Percentiles rank a stretch among this genome's conserved stretches.
Conservation (phyloP, 1,139 yeast genomes). For the Hemisphaericaspora subhashii region DNA sequence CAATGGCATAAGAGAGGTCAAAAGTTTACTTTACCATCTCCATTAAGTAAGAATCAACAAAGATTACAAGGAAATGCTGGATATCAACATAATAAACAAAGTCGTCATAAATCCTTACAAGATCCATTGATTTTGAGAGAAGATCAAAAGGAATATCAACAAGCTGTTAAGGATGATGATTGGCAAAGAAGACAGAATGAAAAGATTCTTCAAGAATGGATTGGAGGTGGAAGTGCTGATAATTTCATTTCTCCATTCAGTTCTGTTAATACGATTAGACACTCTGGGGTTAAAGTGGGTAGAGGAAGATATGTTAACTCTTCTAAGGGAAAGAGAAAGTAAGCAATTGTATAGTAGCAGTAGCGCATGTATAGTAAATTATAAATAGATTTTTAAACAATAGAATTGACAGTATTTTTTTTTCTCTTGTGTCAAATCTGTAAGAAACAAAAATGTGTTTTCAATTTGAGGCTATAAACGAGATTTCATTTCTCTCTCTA, state of each 20-base stretch:
- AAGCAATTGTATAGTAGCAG: constrained; percentile 3
- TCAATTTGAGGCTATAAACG: no score
- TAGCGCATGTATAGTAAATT: no score
- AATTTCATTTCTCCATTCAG: constrained; percentile 87
- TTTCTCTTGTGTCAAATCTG: no score
- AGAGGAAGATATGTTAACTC: constrained; percentile 80
- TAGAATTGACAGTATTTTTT: no score
- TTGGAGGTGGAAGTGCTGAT: constrained; percentile 94
- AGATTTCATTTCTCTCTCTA: no score
- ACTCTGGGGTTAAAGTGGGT: constrained; percentile 76
- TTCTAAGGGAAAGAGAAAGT: constrained; percentile 42
- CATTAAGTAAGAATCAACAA: constrained; percentile 63
- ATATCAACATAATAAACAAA: constrained; percentile 63
- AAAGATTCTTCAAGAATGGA: constrained; percentile 81
- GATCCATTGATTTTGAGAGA: constrained; percentile 70
- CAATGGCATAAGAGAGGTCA: constrained; percentile 95
- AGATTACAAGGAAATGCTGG: constrained; percentile 72
- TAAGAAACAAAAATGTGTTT: no score
- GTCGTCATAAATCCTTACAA: constrained; percentile 52
- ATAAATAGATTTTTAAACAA: no score
- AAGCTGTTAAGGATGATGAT: constrained; percentile 81
- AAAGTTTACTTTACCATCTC: constrained; percentile 70
- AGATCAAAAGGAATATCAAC: constrained; percentile 91
- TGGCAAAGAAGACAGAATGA: constrained; percentile 89
- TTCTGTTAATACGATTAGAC: constrained; percentile 59